Evolutionary conservation across 2,329 filamentous ascomycete species (phyloP), one percentile per base, ranked within the genome.

Genomic region (Colletotrichum costaricense): DNA sequence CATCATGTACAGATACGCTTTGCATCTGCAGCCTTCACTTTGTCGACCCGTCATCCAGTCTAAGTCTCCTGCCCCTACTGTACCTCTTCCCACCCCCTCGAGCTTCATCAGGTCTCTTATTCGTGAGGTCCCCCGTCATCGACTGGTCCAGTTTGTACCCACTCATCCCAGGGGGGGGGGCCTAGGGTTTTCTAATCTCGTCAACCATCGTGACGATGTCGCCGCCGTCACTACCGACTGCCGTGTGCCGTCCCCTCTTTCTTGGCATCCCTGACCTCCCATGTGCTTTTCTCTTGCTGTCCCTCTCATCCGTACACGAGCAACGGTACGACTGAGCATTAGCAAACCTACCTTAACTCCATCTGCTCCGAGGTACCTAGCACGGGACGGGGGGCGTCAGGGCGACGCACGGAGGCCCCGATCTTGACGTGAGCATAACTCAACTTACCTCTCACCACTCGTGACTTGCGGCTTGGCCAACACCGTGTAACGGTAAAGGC

Each of bases 1-100:
- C 70, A n/a, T 60, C 42, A 28, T 24, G 30, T 38, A 38, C 24
- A 69, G 60, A 70, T 73, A 73, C 55, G 26, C 56, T 66, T 71
- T 52, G 67, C 67, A 52, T 60, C 35, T 58, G 57, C 62, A 73
- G 71, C 67, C 62, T 60, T 73, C 60, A 38, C 26, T 30, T 42
- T 42, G 62, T 26, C 35, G 24, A 58, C 63, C 69, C 56, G 30
- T 71, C 67, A 54, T 59, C 33, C n/a, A 71, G 65, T 67, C n/a
- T n/a, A n/a, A n/a, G n/a, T 38, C 7, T 49, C 30, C 24, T 30
- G 24, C 9, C 19, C 33, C 33, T 35, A 11, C 30, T 33, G 8
- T 33, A 33, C 55, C 19, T 19, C 46, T 22, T 38, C 22, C 38
- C 38, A 42, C 6, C 38, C 38, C 38, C 38, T 19, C 14, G 16